Conservation (phyloP, 108 stramenopile species). For the Nitzschia sp. region DNA sequence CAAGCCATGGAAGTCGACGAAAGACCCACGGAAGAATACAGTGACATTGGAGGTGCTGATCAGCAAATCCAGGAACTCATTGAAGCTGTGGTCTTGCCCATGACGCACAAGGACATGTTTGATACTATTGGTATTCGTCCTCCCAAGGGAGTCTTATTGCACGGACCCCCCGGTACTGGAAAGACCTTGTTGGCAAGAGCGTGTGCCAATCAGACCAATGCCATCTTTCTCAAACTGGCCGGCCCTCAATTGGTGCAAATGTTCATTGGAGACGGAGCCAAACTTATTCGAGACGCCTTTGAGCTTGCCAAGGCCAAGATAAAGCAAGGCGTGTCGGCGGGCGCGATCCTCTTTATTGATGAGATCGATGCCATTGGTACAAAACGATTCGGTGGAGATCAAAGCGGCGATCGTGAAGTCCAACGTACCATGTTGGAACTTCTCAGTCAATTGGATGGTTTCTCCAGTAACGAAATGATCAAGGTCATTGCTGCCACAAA, state of each 20-base stretch:
- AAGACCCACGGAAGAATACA: slow-evolving; percentile 97
- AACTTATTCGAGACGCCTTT: slow-evolving; percentile 98
- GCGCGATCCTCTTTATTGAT: slow-evolving; percentile 94
- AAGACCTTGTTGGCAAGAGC: slow-evolving; percentile 98
- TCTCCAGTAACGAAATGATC: slow-evolving; percentile 96
- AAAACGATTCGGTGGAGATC: slow-evolving; percentile 98
- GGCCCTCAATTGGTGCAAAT: slow-evolving; percentile 99
- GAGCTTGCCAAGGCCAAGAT: slow-evolving; percentile 97
- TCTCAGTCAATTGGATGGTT: slow-evolving; percentile 97
- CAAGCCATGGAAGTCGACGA: slow-evolving; percentile 99
- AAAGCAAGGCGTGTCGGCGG: slow-evolving; percentile 64
- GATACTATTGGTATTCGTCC: slow-evolving; percentile 97
- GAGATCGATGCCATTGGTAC: slow-evolving; percentile 99
- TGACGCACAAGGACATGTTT: slow-evolving; percentile 99
- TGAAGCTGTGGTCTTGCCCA: slow-evolving; percentile 98
- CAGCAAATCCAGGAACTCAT: slow-evolving; percentile 99
- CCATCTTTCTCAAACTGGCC: slow-evolving; percentile 98
- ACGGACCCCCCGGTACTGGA: slow-evolving; percentile 98
- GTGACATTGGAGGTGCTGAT: slow-evolving; percentile 96
- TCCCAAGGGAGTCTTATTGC: slow-evolving; percentile 97
- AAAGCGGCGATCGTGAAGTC: slow-evolving; percentile 98
- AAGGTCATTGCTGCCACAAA: slow-evolving; percentile 99
- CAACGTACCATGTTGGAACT: slow-evolving; percentile 99
- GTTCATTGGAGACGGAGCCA: slow-evolving; percentile 99
- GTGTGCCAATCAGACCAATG: slow-evolving; percentile 99